Conservation (phyloP, 192 early-diverging fungal genomes). For the Thamnidium elegans region DNA sequence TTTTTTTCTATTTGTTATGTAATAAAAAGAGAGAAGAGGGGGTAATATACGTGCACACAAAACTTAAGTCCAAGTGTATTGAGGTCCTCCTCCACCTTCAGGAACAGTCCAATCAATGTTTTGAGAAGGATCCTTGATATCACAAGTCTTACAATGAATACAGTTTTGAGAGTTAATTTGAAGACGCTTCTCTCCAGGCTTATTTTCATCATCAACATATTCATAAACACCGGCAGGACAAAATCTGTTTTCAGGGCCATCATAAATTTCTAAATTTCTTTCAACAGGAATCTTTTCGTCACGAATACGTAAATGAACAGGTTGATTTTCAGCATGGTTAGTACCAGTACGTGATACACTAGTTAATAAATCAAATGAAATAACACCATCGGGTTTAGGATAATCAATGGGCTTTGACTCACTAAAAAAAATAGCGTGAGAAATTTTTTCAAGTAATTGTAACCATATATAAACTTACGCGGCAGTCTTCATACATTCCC, state of each 20-base stretch:
- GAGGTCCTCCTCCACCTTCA: constrained; percentile 83
- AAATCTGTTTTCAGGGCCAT: constrained; percentile 93
- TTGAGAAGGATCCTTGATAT: constrained; percentile 98
- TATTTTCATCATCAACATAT: constrained; percentile 91
- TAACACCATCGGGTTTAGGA: constrained; percentile 93
- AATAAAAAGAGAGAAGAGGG: no score
- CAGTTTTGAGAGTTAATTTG: constrained; percentile 98
- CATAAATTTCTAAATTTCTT: constrained; percentile 81
- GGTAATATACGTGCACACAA: no score
- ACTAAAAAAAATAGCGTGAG: constrained; percentile 25
- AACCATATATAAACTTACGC: constrained; percentile 28
- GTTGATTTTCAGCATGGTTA: constrained; percentile 92
- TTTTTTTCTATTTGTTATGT: no score
- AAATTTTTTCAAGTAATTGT: not conserved
- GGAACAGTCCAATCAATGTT: constrained; percentile 99
- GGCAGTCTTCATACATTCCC: constrained; percentile 71
- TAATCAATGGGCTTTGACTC: constrained; percentile 85
- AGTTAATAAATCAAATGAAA: constrained; percentile 94
- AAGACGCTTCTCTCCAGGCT: constrained; percentile 85
- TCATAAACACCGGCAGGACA: constrained; percentile 99
- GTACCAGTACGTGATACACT: constrained; percentile 91
- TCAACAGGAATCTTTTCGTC: constrained; percentile 77
- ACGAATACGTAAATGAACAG: constrained; percentile 83
- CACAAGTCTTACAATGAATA: constrained; percentile 99
- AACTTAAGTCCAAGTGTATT: constrained; percentile 26